phyloP scores from a whole-genome alignment of 352 stramenopile genomes.

The Pythium sp. region DNA sequence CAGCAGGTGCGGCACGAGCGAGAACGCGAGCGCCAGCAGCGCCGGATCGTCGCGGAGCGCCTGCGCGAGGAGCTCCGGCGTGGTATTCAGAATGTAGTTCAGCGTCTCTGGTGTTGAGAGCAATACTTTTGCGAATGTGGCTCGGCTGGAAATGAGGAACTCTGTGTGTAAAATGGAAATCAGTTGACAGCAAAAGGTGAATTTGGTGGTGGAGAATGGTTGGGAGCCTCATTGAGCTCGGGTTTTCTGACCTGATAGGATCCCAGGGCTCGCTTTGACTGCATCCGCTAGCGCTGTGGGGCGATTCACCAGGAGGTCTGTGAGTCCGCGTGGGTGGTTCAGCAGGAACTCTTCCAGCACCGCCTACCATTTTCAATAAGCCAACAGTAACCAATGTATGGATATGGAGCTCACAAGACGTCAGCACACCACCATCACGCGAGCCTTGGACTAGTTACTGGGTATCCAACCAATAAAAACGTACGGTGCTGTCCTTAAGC shows the following conservation, averaged over 20 bases:
- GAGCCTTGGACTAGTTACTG: neutral
- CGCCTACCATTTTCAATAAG: constrained; percentile 21
- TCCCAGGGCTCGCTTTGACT: constrained; percentile 49
- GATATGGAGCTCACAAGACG: neutral
- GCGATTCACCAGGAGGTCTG: constrained; percentile 59
- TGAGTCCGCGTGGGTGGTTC: constrained; percentile 55
- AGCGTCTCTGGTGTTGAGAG: constrained; percentile 41
- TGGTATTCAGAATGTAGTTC: constrained; percentile 46
- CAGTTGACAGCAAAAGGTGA: neutral
- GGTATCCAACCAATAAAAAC: neutral
- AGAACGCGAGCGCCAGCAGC: constrained; percentile 47
- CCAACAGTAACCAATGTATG: neutral
- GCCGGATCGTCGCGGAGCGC: constrained; percentile 47
- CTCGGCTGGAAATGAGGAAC: constrained; percentile 38
- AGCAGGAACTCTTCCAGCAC: constrained; percentile 69
- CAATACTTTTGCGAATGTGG: constrained; percentile 43
- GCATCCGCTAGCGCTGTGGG: constrained; percentile 38
- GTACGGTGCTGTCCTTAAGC: constrained; percentile 60
- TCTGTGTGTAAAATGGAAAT: constrained; percentile 14
- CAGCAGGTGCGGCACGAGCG: constrained; percentile 51
- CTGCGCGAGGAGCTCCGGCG: constrained; percentile 43
- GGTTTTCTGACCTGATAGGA: constrained; percentile 40
- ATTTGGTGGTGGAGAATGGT: neutral
- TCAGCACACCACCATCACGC: neutral
- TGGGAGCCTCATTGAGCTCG: neutral